A percentile compares a stretch with the other conserved stretches of the same genome.
phyloP scores from a whole-genome alignment of 257 asterid species.

The Nicotiana benthamiana region DNA sequence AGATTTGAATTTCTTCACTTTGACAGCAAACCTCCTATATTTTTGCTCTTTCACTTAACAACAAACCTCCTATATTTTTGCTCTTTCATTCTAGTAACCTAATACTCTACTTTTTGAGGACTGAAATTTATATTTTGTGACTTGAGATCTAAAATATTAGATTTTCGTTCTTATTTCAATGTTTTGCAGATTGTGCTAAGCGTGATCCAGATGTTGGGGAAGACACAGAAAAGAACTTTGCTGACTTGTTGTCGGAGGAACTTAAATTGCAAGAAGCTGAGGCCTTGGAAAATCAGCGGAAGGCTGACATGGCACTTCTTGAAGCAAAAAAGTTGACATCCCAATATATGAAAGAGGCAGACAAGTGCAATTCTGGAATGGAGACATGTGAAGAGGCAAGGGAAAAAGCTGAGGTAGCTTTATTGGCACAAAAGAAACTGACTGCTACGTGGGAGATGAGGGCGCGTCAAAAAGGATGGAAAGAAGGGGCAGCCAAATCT shows the following conservation, averaged over 20 bases:
- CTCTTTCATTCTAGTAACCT: background rate
- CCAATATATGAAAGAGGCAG: slow-evolving; percentile 93
- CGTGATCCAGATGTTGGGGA: slow-evolving; percentile 78
- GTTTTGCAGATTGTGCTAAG: slow-evolving; percentile 67
- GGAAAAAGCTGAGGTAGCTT: slow-evolving; percentile 73
- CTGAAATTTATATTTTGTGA: background rate
- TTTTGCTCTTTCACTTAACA: background rate
- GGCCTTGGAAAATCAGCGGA: slow-evolving; percentile 74
- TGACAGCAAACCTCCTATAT: too few species aligned
- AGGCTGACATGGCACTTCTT: slow-evolving; percentile 76
- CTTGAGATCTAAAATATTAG: background rate
- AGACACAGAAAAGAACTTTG: slow-evolving; percentile 78
- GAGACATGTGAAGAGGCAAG: slow-evolving; percentile 95
- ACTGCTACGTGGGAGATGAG: slow-evolving; percentile 80
- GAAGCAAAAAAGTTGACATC: slow-evolving; percentile 93
- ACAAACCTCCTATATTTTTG: background rate
- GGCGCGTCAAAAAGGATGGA: slow-evolving; percentile 91
- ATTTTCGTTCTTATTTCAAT: background rate
- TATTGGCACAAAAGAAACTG: slow-evolving; percentile 57
- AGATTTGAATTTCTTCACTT: too few species aligned
- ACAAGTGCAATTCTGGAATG: slow-evolving; percentile 96
- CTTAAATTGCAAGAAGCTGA: slow-evolving; percentile 69
- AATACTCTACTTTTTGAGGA: background rate
- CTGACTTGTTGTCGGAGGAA: slow-evolving; percentile 79
- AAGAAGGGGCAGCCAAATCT: slow-evolving; percentile 44